Percentiles rank a stretch among this genome's conserved stretches.
Conservation (phyloP, 2,329 filamentous ascomycete species). For the Fusarium pininemorale region DNA sequence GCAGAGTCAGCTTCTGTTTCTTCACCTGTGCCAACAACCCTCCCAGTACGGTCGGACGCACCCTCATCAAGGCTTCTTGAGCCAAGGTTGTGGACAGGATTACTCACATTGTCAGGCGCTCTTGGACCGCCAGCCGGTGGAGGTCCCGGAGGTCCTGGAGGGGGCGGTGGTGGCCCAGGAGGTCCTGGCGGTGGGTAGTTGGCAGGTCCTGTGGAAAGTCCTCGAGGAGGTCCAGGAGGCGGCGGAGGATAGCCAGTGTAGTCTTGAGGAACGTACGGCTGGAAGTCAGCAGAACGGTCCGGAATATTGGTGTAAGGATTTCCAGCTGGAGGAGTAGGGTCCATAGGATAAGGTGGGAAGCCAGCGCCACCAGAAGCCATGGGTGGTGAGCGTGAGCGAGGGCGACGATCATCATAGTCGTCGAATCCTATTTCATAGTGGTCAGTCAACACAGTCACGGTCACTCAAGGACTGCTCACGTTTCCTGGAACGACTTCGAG, state of each 20-base stretch:
- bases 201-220: constrained; percentile 12
- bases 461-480: constrained; percentile 30
- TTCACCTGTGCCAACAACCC: constrained; percentile 8
- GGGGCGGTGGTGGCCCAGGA: constrained; percentile 44
- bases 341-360: constrained; percentile 54
- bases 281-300: constrained; percentile 48
- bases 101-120: constrained; percentile 57
- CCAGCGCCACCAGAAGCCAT: constrained; percentile 62
- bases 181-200: constrained; percentile 34
- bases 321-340: constrained; percentile 37
- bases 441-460: constrained; percentile 21
- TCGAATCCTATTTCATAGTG: constrained; percentile 36
- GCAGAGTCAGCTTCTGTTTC: constrained; percentile 32
- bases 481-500: constrained; percentile 43
- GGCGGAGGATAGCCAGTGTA: constrained; percentile 54
- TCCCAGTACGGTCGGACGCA: constrained; percentile 48
- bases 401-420: constrained; percentile 50
- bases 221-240: constrained; percentile 46
- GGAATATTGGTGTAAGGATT: constrained; percentile 51
- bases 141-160: constrained; percentile 45
- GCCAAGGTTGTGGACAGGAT: constrained; percentile 45
- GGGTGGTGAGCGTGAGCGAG: constrained; percentile 58
- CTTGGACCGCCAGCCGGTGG: constrained; percentile 46
- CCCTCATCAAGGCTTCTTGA: constrained; percentile 47
- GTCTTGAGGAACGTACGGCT: constrained; percentile 55